Evolutionary conservation across 495 filamentous ascomycete genomes (phyloP).

Genomic region (Geoglossum glabrum): DNA sequence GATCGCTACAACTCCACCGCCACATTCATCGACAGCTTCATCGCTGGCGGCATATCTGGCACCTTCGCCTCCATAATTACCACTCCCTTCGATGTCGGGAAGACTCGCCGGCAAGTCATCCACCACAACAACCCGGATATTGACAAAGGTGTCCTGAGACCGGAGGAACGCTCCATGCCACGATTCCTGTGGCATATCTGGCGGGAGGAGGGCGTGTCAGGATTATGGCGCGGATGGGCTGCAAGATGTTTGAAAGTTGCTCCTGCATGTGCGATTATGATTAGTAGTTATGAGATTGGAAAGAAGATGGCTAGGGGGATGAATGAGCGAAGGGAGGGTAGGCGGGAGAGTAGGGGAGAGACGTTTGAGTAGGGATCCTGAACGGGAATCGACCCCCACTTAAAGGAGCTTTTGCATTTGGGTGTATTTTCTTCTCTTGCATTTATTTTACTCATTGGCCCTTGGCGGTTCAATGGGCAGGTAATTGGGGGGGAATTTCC

Average conservation of each 20-base stretch:
- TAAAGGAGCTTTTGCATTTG: neutral
- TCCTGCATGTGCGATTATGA: constrained; percentile 98
- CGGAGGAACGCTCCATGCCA: constrained; percentile 53
- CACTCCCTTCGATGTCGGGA: constrained; percentile 92
- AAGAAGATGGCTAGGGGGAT: constrained; percentile 68
- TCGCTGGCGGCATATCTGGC: constrained; percentile 65
- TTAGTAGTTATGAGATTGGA: constrained; percentile 87
- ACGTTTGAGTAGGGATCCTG: neutral
- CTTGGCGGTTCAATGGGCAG: too few relatives aligned
- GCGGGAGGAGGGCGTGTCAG: constrained; percentile 55
- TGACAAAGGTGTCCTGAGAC: constrained; percentile 14
- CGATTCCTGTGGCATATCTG: constrained; percentile 77
- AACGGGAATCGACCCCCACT: neutral
- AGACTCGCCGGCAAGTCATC: constrained; percentile 78
- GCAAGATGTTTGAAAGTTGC: constrained; percentile 86
- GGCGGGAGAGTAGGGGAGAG: neutral
- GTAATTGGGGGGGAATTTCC: too few relatives aligned
- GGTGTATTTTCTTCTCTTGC: too few relatives aligned
- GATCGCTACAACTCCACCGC: constrained; percentile 35
- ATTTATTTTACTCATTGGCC: too few relatives aligned
- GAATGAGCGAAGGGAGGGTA: constrained; percentile 36
- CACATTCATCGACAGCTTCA: constrained; percentile 73
- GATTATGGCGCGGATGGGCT: constrained; percentile 77
- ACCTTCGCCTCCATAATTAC: constrained; percentile 76
- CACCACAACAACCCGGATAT: constrained; percentile 21